Conservation (phyloP, 2,329 filamentous ascomycete species). For the Aspergillus aculeatinus region DNA sequence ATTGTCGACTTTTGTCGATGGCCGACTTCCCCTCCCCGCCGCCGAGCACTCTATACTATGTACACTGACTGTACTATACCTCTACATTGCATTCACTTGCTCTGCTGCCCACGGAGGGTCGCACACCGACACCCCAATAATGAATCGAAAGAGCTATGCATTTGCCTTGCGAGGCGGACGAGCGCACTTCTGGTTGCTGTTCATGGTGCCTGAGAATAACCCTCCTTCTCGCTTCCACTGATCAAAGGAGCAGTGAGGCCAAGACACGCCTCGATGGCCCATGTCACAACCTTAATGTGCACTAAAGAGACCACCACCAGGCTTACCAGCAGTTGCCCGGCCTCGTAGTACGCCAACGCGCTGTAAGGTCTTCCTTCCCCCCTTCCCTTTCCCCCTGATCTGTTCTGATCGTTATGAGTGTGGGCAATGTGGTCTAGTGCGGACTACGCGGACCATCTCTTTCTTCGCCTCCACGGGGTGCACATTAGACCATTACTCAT, state of each 20-base stretch:
- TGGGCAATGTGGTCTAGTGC: not conserved
- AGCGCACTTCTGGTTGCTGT: slow-evolving; percentile 2
- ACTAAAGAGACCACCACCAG: not conserved
- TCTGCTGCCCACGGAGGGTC: too few relatives aligned
- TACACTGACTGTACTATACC: too few relatives aligned
- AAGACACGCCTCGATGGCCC: not conserved
- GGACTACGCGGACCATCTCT: not conserved
- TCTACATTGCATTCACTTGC: not conserved
- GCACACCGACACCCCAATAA: not conserved
- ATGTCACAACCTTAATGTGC: slow-evolving; percentile 7
- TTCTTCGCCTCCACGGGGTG: not conserved
- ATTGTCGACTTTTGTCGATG: slow-evolving; percentile 1
- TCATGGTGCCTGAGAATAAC: slow-evolving; percentile 9
- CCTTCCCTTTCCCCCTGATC: not conserved
- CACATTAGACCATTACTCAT: not conserved
- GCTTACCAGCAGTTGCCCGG: not conserved
- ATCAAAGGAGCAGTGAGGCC: not conserved
- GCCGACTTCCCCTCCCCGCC: not conserved
- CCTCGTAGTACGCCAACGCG: not conserved
- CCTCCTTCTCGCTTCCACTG: not conserved
- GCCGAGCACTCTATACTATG: not conserved
- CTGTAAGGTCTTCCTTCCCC: not conserved
- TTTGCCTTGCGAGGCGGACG: slow-evolving; percentile 12
- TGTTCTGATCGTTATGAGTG: not conserved
- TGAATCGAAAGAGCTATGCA: not conserved